phyloP scores from a whole-genome alignment of 2,329 filamentous ascomycete species.

The Alternaria solani region DNA sequence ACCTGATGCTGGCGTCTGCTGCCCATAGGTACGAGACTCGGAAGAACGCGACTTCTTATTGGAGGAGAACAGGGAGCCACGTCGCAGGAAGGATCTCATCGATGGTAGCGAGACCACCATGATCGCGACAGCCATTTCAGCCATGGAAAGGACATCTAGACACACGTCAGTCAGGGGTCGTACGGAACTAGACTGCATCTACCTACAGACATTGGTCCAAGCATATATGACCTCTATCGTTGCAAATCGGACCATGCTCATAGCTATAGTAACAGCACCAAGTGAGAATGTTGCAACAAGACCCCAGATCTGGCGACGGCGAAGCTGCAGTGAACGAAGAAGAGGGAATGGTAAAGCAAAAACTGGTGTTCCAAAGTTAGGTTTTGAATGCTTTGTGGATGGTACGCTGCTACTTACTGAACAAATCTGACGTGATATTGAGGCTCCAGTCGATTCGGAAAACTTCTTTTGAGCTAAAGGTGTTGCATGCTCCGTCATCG shows the following conservation, averaged over 20 bases:
- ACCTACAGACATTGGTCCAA: slow-evolving; percentile 39
- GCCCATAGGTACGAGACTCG: slow-evolving; percentile 14
- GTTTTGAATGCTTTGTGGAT: not conserved
- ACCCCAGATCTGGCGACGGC: slow-evolving; percentile 31
- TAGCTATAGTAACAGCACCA: slow-evolving; percentile 31
- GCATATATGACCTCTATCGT: slow-evolving; percentile 33
- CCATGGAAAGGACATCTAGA: slow-evolving; percentile 35
- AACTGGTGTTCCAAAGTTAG: slow-evolving; percentile 15
- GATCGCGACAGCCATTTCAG: slow-evolving; percentile 38
- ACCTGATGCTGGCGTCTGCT: slow-evolving; percentile 15
- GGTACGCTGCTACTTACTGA: slow-evolving; percentile 13
- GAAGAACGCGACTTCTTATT: slow-evolving; percentile 26
- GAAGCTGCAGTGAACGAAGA: slow-evolving; percentile 30
- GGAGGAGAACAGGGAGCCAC: slow-evolving; percentile 29
- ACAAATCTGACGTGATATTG: slow-evolving; percentile 22
- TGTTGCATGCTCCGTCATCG: slow-evolving; percentile 25
- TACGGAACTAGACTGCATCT: not conserved
- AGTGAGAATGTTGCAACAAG: slow-evolving; percentile 35
- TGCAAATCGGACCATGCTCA: slow-evolving; percentile 31
- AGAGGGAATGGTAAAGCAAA: slow-evolving; percentile 34
- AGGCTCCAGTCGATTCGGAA: slow-evolving; percentile 28
- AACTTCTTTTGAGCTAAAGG: slow-evolving; percentile 29
- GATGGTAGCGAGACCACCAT: slow-evolving; percentile 38
- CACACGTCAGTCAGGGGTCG: not conserved
- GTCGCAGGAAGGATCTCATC: slow-evolving; percentile 32